Percentiles rank a stretch among this genome's conserved stretches.
These are phyloP conservation scores for Prasinococcaceae sp. DNA, from an alignment of 139 green algal species.

Conservation along the genomic window DNA sequence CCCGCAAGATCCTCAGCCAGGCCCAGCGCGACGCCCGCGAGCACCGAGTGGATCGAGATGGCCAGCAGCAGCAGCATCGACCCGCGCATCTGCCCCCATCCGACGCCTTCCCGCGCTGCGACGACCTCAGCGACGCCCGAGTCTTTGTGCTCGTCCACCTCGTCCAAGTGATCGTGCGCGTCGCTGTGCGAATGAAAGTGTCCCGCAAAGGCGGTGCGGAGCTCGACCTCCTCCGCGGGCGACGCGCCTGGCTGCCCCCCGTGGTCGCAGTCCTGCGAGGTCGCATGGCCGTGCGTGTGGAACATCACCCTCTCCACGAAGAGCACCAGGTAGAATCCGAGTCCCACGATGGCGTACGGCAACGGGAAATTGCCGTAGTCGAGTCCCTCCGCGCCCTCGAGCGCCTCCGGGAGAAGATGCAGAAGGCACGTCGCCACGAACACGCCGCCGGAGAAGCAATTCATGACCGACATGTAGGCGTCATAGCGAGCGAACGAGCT, in stretches of 20 bases:
- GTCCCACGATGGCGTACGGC: neutral
- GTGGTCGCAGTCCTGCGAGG: neutral
- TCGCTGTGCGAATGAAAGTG: neutral
- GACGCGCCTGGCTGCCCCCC: no score
- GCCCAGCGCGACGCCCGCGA: conserved; percentile 8
- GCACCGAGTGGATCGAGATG: conserved; percentile 4
- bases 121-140: neutral
- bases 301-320: conserved; percentile 13
- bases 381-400: neutral
- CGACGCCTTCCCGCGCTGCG: neutral
- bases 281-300: conserved; percentile 4
- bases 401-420: conserved; percentile 7
- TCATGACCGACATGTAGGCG: neutral
- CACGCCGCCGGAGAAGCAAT: conserved; percentile 6
- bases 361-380: neutral
- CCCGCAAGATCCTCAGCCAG: neutral
- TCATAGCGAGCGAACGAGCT: neutral
- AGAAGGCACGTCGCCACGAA: conserved; percentile 2
- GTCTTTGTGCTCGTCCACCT: neutral
- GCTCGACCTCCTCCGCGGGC: no score
- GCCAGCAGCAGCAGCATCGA: conserved; percentile 1
- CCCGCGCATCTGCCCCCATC: neutral
- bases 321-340: conserved; percentile 3
- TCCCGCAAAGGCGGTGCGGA: neutral
- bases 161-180: neutral